A percentile compares a stretch with the other conserved stretches of the same genome.
phyloP scores from a whole-genome alignment of 106 monocot genomes.

The Dendrobium officinale region DNA sequence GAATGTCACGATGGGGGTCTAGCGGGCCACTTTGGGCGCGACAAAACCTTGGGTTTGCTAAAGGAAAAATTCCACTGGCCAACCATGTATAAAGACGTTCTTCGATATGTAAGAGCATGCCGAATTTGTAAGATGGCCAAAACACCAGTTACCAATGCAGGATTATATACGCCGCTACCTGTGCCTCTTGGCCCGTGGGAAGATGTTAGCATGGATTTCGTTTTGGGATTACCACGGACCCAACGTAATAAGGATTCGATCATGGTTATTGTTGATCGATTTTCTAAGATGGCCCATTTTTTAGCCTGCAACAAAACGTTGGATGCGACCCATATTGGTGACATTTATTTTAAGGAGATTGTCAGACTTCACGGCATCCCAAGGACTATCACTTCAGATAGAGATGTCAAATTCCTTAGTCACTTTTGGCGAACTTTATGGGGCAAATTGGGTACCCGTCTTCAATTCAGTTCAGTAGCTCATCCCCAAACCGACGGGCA shows the following conservation, averaged over 20 bases:
- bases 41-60: background rate
- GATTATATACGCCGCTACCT: background rate
- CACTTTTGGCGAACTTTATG: background rate
- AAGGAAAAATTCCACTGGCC: background rate
- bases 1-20: background rate
- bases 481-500: no score
- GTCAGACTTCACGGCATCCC: background rate
- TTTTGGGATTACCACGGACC: background rate
- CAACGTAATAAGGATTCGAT: background rate
- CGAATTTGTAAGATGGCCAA: background rate
- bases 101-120: background rate
- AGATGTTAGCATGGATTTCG: slow-evolving; percentile 8
- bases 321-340: background rate
- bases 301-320: background rate
- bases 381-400: background rate
- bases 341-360: background rate
- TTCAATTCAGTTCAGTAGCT: no score
- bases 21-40: background rate
- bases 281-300: background rate
- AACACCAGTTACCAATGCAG: background rate
- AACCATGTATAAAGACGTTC: background rate
- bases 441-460: background rate
- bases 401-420: background rate
- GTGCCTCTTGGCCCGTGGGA: background rate
- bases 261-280: background rate